Evolutionary conservation across 73 alveolate species (phyloP).

Genomic region (Paramecium bursaria): DNA sequence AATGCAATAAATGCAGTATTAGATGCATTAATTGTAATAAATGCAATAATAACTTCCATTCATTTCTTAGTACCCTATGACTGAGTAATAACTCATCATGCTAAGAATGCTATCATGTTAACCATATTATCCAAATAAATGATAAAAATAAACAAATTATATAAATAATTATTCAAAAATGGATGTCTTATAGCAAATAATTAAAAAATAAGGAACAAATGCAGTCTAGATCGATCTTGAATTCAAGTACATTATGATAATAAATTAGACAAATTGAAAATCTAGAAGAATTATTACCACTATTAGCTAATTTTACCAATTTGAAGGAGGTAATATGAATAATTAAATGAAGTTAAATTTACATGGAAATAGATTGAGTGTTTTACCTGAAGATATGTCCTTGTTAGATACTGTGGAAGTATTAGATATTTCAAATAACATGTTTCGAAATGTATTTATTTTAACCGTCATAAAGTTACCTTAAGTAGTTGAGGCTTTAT

Average conservation of each 20-base stretch:
- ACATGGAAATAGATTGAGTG: slow-evolving; percentile 74
- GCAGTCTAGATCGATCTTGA: background rate
- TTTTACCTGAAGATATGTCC: slow-evolving; percentile 79
- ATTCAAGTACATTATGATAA: background rate
- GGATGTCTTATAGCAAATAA: slow-evolving; percentile 21
- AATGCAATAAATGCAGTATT: no score
- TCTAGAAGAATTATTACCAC: slow-evolving; percentile 70
- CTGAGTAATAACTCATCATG: no score
- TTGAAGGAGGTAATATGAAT: slow-evolving; percentile 69
- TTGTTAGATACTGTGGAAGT: slow-evolving; percentile 65
- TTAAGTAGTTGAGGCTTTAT: slow-evolving; percentile 72
- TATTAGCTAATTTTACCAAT: slow-evolving; percentile 74
- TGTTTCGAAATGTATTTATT: slow-evolving; percentile 68
- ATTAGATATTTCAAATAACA: slow-evolving; percentile 80
- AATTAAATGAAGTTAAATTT: slow-evolving; percentile 60
- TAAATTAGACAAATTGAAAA: slow-evolving; percentile 71
- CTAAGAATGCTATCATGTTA: slow-evolving; percentile 6
- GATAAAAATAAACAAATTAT: background rate
- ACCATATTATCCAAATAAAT: slow-evolving; percentile 32
- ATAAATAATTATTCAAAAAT: background rate
- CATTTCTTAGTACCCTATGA: no score
- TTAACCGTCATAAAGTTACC: slow-evolving; percentile 4
- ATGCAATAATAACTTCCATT: no score
- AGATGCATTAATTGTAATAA: no score
- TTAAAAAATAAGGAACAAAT: slow-evolving; percentile 24